A percentile compares a stretch with the other conserved stretches of the same genome.
Evolutionary conservation across 352 stramenopile species (phyloP).

Genomic region (Phytophthora cryptogea): DNA sequence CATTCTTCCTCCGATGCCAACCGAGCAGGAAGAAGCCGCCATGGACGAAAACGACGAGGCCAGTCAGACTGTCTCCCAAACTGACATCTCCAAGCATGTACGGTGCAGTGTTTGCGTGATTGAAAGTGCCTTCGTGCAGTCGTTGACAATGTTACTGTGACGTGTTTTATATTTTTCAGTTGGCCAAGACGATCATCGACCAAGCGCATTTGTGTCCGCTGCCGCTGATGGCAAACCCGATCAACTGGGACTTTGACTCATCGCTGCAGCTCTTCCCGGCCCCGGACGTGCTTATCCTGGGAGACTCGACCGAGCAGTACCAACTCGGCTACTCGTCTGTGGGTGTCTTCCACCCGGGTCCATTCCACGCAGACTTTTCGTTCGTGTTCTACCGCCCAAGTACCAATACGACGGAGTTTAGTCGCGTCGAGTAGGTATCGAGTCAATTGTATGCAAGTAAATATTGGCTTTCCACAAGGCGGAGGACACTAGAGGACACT

Average conservation of each 20-base stretch:
- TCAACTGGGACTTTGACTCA: conserved; percentile 95
- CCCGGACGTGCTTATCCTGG: conserved; percentile 89
- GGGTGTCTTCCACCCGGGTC: conserved; percentile 77
- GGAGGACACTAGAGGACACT: conserved; percentile 4
- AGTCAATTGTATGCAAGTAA: no score
- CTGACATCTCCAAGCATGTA: conserved; percentile 85
- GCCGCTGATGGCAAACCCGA: conserved; percentile 85
- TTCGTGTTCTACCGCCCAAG: conserved; percentile 87
- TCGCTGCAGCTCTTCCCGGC: conserved; percentile 92
- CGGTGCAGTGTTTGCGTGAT: conserved; percentile 14
- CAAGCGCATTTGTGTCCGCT: conserved; percentile 94
- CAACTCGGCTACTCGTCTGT: conserved; percentile 84
- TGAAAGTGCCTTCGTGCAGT: not conserved
- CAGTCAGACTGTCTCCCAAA: conserved; percentile 40
- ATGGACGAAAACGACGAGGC: conserved; percentile 29
- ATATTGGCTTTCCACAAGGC: no score
- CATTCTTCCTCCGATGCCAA: conserved; percentile 63
- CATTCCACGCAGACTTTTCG: conserved; percentile 86
- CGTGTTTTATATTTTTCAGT: conserved; percentile 27
- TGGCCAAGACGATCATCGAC: conserved; percentile 91
- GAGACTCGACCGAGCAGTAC: conserved; percentile 83
- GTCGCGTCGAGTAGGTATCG: conserved; percentile 62
- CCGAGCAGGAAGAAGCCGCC: conserved; percentile 34
- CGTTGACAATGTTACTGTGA: conserved; percentile 8
- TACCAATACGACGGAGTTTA: conserved; percentile 86